Conservation (phyloP, 768 basidiomycete genomes). For the Phanerochaete sordida region DNA sequence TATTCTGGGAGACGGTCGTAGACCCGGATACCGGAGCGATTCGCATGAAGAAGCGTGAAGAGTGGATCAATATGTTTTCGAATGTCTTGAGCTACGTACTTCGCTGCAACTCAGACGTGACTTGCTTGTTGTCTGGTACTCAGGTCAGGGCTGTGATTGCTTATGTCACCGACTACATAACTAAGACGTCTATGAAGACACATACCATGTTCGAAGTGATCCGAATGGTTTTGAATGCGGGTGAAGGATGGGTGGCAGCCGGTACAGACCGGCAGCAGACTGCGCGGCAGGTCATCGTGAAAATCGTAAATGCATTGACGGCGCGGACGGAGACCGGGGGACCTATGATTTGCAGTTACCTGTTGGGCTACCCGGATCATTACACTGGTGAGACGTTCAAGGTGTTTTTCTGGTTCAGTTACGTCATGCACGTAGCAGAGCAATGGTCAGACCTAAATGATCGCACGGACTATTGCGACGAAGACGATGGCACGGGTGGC, state of each 20-base stretch:
- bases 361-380: not conserved
- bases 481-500: not conserved
- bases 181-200: conserved; percentile 36
- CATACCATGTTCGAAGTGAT: conserved; percentile 34
- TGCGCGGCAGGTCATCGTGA: not conserved
- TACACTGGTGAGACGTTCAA: not conserved
- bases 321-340: not conserved
- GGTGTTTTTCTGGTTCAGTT: not conserved
- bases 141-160: conserved; percentile 33
- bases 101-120: conserved; percentile 37
- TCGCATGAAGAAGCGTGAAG: conserved; percentile 29
- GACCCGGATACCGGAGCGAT: conserved; percentile 27
- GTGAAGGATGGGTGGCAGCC: too few relatives aligned
- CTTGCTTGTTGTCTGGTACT: conserved; percentile 36
- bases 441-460: not conserved
- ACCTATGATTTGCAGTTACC: not conserved
- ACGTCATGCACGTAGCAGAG: not conserved
- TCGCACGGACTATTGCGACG: not conserved
- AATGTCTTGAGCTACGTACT: conserved; percentile 29
- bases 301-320: not conserved
- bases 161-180: conserved; percentile 44
- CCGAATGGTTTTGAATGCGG: conserved; percentile 12
- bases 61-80: conserved; percentile 34
- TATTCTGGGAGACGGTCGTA: conserved; percentile 22
- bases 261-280: not conserved